A percentile compares a stretch with the other conserved stretches of the same genome.
Conservation (phyloP, 2,329 filamentous ascomycete genomes). For the Exutisphaerella laricina region DNA sequence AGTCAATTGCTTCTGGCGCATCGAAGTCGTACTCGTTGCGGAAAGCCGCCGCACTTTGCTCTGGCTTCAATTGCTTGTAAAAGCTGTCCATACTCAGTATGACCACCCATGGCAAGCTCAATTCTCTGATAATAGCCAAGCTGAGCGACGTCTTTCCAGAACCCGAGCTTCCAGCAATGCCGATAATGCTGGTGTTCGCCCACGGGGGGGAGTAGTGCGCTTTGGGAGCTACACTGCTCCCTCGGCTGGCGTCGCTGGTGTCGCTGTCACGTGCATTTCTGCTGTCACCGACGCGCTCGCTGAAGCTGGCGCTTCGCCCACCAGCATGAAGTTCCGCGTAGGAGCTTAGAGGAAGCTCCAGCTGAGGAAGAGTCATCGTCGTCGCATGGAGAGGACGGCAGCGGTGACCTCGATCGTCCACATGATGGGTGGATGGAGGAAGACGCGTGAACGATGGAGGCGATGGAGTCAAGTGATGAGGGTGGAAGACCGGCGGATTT, state of each 20-base stretch:
- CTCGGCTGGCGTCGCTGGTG: slow-evolving; percentile 3
- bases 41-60: slow-evolving; percentile 76
- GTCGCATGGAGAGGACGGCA: slow-evolving; percentile 25
- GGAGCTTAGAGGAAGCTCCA: slow-evolving; percentile 25
- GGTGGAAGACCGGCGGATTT: background rate
- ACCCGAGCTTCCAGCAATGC: slow-evolving; percentile 89
- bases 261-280: slow-evolving; percentile 4
- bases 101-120: slow-evolving; percentile 96
- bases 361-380: slow-evolving; percentile 28
- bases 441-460: slow-evolving; percentile 1
- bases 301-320: slow-evolving; percentile 5
- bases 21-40: slow-evolving; percentile 94
- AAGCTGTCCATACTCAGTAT: slow-evolving; percentile 99
- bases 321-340: slow-evolving; percentile 15
- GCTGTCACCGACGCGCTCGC: slow-evolving; percentile 2
- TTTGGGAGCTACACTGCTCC: slow-evolving; percentile 21
- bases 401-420: slow-evolving; percentile 26
- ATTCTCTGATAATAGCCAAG: slow-evolving; percentile 78
- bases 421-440: slow-evolving; percentile 21
- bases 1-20: slow-evolving; percentile 88
- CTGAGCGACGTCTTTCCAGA: slow-evolving; percentile 94
- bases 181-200: slow-evolving; percentile 94
- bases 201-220: slow-evolving; percentile 89
- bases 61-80: slow-evolving; percentile 80
- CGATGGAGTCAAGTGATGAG: slow-evolving; percentile 8